Evolutionary conservation across 305 asterid species (phyloP), one percentile per base, ranked within the genome.

Genomic region (Fraxinus nigra): DNA sequence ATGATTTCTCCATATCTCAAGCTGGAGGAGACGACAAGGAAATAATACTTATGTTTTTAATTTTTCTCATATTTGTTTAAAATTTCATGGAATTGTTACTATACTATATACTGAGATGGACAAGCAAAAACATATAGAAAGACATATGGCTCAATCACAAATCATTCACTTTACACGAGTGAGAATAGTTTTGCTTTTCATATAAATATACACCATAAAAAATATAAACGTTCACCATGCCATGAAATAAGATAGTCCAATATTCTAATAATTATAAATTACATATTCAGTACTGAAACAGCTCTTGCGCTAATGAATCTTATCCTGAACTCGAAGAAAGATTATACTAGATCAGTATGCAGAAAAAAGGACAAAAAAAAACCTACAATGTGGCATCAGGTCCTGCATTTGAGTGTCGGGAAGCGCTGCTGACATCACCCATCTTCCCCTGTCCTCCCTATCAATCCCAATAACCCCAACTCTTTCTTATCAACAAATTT

Each of bases 371-470:
- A 80, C 24, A 75, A 82, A 89, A 82, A 75, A 86, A 84, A 86
- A 92, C 98, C 93, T 92, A 90, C 86, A 85, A 89, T 85, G 87
- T 63, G 72, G 82, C 75, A 83, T 73, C 85, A 78, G 81, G 82
- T 83, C 89, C 81, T 38, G 87, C 88, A 87, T 67, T 87, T 78
- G 86, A 85, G 80, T 83, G 92, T 85, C 83, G 78, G 87, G 83
- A 89, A 85, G 86, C 83, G 84, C 87, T 54, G 90, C 89, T 67
- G 88, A 82, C 84, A 89, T 88, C 92, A 90, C 90, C 91, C 91
- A 88, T 88, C 91, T 77, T 88, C 84, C 87, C 92, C 89, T 76
- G 79, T 90, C 92, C 81, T 79, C 89, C 90, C 91, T 87, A 89
- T 82, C 85, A 90, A 86, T 86, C 90, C 84, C 89, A 80, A 82